Base-by-base conservation (phyloP, 192 early-diverging fungal species). In the Coemansia sp. region DNA sequence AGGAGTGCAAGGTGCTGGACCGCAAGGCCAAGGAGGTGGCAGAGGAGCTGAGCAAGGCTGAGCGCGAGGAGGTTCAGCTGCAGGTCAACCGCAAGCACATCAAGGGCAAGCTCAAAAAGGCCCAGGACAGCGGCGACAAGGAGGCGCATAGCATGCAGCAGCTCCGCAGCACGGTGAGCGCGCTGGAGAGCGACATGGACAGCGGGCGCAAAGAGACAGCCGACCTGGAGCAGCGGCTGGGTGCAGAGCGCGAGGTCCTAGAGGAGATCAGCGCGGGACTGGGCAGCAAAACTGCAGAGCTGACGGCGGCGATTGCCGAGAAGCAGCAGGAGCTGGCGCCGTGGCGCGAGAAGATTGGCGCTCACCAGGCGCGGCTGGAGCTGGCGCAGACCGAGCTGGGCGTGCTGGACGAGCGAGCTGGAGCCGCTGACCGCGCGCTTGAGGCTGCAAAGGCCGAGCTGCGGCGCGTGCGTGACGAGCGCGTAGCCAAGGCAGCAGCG, bases 11-110 rank as follows among this genome's bases (percentile, higher is more conserved):
- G 62, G 88, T 90, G 44, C 76, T 90, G 6, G 88, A 88, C 24
- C 85, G 79, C 69, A 85, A 90, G 66, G 84, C 88, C 3, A 79
- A 85, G 41, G 86, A 87, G 40, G 85, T 88, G 34, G 39, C 73
- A 11, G 83, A 84, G 53, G 85, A 93, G 64, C 81, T 93, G 16
- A 82, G 89, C 13, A 87, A 81, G 69, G 89, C 89, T 52, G 94
- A 95, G 81, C 88, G 88, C 55, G 87, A 90, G 39, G 91, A 95
- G 71, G 91, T 98, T 24, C 90, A 95, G 73, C 75, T 95, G 58
- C 89, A 91, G 65, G 95, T 96, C 75, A 94, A 89, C 68, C 90
- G 90, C 75, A 94, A 96, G 69, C 91, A 95, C 83, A 71, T 93
- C 66, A 86, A 77, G 31, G 84, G 75, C 53, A 95, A 97, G 70